Base-by-base conservation (phyloP, 108 stramenopile genomes). In the Skeletonema grethae region DNA sequence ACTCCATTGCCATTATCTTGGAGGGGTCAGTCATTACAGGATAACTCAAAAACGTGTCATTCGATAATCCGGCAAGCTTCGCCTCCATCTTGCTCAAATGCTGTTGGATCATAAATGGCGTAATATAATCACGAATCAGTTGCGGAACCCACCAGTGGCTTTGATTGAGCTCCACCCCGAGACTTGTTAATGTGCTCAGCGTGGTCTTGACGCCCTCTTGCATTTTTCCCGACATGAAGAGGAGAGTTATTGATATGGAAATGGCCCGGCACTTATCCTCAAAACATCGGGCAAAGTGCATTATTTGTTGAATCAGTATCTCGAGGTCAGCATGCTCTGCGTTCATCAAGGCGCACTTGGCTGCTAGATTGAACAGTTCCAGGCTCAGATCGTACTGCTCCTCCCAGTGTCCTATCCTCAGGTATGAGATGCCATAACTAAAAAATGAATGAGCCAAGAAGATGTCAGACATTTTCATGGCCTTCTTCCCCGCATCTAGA, bases 351-450 rank as follows among this genome's bases (percentile, higher is more conserved):
- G 67, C 45, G 30, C 68, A 62, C 24, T 69, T 50, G 1, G 75
- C 59, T 18, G 69, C 60, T 16, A 38, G 10, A 24, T 75, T 61
- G 30, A 63, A 75, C 25, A 75, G 9, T n/a, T 69, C 59, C 22
- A 75, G 46, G 45, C 75, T 75, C n/a, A 75, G 35, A 2, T 43
- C 38, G 35, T 75, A 76, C 18, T 76, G 61, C 18, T 69, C 12
- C 16, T 70, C 7, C 75, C 75, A 76, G 57, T 76, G 75, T 31
- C 64, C 55, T 29, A 24, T 16, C 5, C 8, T n/a, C 1, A 76
- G 45, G 12, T 50, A 64, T 16, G 6, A 6, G 1, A 69, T 69
- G 2, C 69, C 75, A 35, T 62, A 5, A 59, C 61, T 35, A 34
- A 34, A 34, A 7, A 34, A 34, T 34, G 34, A 34, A 34, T 34